phyloP scores from a whole-genome alignment of 768 basidiomycete genomes.

The Serpula lacrymans region DNA sequence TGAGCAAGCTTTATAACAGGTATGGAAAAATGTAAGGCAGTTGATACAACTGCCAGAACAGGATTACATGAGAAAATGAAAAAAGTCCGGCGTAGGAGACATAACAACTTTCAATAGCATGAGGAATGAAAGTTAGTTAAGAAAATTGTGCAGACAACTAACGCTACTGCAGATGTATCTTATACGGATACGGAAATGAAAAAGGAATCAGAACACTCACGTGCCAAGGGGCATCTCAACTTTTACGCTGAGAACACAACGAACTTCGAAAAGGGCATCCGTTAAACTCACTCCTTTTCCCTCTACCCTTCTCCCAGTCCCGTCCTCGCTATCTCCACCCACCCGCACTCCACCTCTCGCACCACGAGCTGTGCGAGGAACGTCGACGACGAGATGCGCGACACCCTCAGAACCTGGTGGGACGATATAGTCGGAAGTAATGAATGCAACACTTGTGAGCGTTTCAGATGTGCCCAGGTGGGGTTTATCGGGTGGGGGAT shows the following conservation, averaged over 20 bases:
- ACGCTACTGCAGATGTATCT: too few species aligned
- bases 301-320: too few species aligned
- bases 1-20: too few species aligned
- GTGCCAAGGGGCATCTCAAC: slow-evolving; percentile 66
- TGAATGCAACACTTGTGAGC: slow-evolving; percentile 64
- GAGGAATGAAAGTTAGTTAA: too few species aligned
- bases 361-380: slow-evolving; percentile 64
- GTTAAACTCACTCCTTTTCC: slow-evolving; percentile 25
- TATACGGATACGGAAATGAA: slow-evolving; percentile 6
- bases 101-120: too few species aligned
- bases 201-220: slow-evolving; percentile 35
- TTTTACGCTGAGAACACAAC: slow-evolving; percentile 58
- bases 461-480: slow-evolving; percentile 66
- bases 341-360: slow-evolving; percentile 59
- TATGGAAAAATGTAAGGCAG: too few species aligned
- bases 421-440: slow-evolving; percentile 71
- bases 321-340: slow-evolving; percentile 43
- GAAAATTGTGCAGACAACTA: too few species aligned
- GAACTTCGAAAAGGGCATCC: slow-evolving; percentile 66
- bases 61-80: too few species aligned
- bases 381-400: slow-evolving; percentile 75
- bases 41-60: too few species aligned
- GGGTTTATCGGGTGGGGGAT: slow-evolving; percentile 37
- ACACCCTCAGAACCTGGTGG: slow-evolving; percentile 74
- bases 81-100: too few species aligned